phyloP scores from a whole-genome alignment of 1,284 basidiomycete genomes.

The Quambalaria eucalypti region DNA sequence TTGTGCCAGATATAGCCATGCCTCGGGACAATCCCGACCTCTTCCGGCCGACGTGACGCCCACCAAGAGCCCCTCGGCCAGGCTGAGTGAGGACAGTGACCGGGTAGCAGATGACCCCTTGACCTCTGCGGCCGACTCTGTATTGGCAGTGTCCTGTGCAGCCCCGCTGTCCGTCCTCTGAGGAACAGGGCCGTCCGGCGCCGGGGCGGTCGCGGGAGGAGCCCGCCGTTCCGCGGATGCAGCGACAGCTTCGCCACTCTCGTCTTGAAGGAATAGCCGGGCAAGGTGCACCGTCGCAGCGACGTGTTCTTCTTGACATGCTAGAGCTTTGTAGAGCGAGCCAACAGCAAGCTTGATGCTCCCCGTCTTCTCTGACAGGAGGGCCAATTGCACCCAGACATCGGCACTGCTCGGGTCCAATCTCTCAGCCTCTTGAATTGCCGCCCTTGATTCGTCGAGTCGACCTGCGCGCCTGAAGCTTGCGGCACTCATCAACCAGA shows the following conservation, averaged over 20 bases:
- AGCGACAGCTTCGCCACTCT: background rate
- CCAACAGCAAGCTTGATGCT: slow-evolving; percentile 24
- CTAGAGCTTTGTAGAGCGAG: slow-evolving; percentile 43
- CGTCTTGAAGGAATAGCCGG: slow-evolving; percentile 23
- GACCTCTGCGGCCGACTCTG: slow-evolving; percentile 17
- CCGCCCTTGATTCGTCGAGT: slow-evolving; percentile 75
- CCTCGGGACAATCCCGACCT: slow-evolving; percentile 38
- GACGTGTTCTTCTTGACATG: slow-evolving; percentile 28
- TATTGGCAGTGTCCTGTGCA: too few relatives aligned
- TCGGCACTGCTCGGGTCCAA: slow-evolving; percentile 74
- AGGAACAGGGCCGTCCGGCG: background rate
- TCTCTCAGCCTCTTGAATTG: slow-evolving; percentile 90
- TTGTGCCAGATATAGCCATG: slow-evolving; percentile 38
- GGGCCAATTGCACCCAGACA: slow-evolving; percentile 73
- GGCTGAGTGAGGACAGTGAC: slow-evolving; percentile 25
- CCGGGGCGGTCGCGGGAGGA: background rate
- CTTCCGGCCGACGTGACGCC: slow-evolving; percentile 20
- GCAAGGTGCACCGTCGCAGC: slow-evolving; percentile 41
- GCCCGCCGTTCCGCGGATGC: background rate
- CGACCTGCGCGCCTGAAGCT: slow-evolving; percentile 82
- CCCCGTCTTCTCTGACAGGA: slow-evolving; percentile 14
- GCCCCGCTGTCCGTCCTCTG: background rate
- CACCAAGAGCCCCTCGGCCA: slow-evolving; percentile 39
- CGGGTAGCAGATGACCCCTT: slow-evolving; percentile 16
- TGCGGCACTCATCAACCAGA: slow-evolving; percentile 90